Evolutionary conservation across 176 grass and related monocot species (phyloP).

Genomic region (Areca catechu): DNA sequence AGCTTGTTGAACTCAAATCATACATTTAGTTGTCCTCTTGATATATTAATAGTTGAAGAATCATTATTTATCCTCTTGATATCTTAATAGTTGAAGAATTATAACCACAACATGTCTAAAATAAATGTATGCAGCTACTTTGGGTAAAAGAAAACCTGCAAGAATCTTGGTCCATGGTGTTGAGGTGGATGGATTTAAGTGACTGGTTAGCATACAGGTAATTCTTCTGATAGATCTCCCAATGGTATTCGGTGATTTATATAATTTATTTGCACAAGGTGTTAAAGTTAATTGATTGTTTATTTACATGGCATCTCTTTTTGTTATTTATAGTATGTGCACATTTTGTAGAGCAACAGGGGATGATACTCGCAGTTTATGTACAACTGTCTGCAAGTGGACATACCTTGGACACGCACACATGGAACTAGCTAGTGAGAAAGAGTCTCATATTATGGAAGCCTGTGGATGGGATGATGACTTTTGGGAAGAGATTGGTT

Average conservation of each 20-base stretch:
- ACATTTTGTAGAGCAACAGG: slow-evolving; percentile 61
- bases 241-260: too few species aligned
- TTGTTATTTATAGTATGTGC: neutral
- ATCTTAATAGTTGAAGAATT: neutral
- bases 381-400: slow-evolving; percentile 97
- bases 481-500: slow-evolving; percentile 95
- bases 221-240: slow-evolving; percentile 10
- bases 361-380: slow-evolving; percentile 91
- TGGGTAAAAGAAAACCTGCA: slow-evolving; percentile 97
- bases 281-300: too few species aligned
- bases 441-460: slow-evolving; percentile 66
- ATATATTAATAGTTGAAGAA: too few species aligned
- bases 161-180: slow-evolving; percentile 89
- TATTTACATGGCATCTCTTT: too few species aligned
- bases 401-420: slow-evolving; percentile 90
- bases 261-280: too few species aligned
- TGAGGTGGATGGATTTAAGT: slow-evolving; percentile 96
- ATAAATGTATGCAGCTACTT: slow-evolving; percentile 50
- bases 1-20: too few species aligned
- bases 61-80: too few species aligned
- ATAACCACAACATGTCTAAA: neutral
- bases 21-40: too few species aligned
- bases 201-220: slow-evolving; percentile 97
- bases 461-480: slow-evolving; percentile 92
- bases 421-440: slow-evolving; percentile 60